A percentile compares a stretch with the other conserved stretches of the same genome.
phyloP scores from a whole-genome alignment of 2,329 filamentous ascomycete genomes.

The Aspergillus uvarum region DNA sequence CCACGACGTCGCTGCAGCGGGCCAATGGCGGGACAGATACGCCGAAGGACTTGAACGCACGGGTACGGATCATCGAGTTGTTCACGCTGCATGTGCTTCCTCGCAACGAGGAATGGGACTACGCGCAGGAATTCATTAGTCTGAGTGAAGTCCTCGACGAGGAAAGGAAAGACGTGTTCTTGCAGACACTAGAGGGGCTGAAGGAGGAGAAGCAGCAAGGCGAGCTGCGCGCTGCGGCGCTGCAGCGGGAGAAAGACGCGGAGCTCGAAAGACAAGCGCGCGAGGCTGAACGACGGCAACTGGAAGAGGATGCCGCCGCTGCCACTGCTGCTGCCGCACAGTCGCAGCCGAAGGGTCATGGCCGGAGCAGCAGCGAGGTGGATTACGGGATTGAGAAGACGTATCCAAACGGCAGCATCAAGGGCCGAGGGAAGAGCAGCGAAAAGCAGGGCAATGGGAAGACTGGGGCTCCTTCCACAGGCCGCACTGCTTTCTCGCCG shows the following conservation, averaged over 20 bases:
- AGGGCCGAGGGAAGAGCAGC: conserved; percentile 26
- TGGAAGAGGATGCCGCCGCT: conserved; percentile 25
- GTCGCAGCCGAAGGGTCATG: conserved; percentile 36
- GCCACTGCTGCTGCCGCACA: conserved; percentile 45
- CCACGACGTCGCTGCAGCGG: conserved; percentile 34
- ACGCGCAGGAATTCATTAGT: conserved; percentile 85
- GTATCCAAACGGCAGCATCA: conserved; percentile 37
- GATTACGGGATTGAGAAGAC: conserved; percentile 68
- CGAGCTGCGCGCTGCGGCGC: conserved; percentile 62
- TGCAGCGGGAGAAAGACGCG: conserved; percentile 60
- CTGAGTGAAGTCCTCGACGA: conserved; percentile 87
- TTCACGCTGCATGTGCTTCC: conserved; percentile 95
- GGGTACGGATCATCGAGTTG: conserved; percentile 89
- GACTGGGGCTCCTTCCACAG: conserved; percentile 24
- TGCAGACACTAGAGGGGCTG: conserved; percentile 79
- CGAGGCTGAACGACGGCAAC: conserved; percentile 45
- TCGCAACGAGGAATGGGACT: conserved; percentile 93
- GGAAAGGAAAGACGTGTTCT: conserved; percentile 82
- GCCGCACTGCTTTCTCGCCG: conserved; percentile 34
- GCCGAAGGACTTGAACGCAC: conserved; percentile 76
- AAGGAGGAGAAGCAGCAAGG: conserved; percentile 78
- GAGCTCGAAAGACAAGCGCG: conserved; percentile 51
- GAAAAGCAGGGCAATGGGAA: conserved; percentile 27
- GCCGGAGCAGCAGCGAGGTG: conserved; percentile 62
- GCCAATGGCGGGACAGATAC: conserved; percentile 69